Conservation (phyloP, 192 early-diverging fungal genomes). For the Pilaira anomala region DNA sequence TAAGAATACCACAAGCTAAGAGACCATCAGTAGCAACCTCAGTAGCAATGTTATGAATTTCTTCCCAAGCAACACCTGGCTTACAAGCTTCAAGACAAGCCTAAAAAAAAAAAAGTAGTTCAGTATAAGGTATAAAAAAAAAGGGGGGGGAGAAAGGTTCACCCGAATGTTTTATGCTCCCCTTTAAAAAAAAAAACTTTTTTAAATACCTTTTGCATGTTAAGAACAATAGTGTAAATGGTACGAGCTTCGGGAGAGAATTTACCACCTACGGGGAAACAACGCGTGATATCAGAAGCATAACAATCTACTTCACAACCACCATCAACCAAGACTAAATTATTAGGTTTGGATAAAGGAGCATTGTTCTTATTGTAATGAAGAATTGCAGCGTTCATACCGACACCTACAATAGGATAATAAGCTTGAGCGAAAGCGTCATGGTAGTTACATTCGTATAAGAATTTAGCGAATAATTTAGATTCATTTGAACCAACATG, state of each 20-base stretch:
- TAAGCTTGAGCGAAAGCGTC: slow-evolving; percentile 79
- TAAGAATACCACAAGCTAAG: slow-evolving; percentile 66
- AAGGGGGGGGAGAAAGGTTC: not conserved
- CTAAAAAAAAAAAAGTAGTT: slow-evolving; percentile 20
- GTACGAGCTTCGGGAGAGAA: slow-evolving; percentile 67
- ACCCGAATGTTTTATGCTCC: not conserved
- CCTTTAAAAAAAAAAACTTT: not conserved
- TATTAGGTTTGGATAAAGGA: slow-evolving; percentile 42
- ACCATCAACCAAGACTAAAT: slow-evolving; percentile 83
- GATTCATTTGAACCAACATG: slow-evolving; percentile 65
- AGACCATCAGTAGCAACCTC: slow-evolving; percentile 66
- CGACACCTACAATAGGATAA: slow-evolving; percentile 78
- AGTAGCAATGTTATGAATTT: slow-evolving; percentile 73
- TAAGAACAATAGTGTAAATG: slow-evolving; percentile 81
- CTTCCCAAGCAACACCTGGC: slow-evolving; percentile 79
- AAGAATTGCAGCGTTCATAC: slow-evolving; percentile 71
- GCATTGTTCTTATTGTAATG: slow-evolving; percentile 83
- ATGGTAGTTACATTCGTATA: slow-evolving; percentile 63
- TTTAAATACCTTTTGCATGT: slow-evolving; percentile 64
- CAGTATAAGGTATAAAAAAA: not conserved
- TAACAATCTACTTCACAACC: slow-evolving; percentile 79
- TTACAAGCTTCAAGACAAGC: slow-evolving; percentile 61
- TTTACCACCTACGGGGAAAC: slow-evolving; percentile 75
- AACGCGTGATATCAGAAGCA: slow-evolving; percentile 87
- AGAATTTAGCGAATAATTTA: slow-evolving; percentile 76